phyloP scores from a whole-genome alignment of 2,329 filamentous ascomycete species.

The Exophiala viscosa region DNA sequence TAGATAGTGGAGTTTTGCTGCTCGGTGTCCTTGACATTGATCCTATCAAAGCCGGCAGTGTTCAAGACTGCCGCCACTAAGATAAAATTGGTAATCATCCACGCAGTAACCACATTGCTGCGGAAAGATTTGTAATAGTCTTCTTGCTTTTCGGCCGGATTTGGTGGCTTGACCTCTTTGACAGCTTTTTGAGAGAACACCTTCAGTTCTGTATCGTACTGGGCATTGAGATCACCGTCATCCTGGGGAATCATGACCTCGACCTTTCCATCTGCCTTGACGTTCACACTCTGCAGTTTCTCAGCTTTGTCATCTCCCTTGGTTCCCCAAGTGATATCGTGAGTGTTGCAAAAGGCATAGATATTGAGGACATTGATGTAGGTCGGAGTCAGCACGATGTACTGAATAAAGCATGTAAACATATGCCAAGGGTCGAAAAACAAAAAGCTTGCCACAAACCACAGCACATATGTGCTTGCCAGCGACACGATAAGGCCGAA shows the following conservation, averaged over 20 bases:
- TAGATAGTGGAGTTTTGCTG: constrained; percentile 67
- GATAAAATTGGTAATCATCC: constrained; percentile 95
- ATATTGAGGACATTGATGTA: constrained; percentile 99
- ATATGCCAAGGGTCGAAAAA: constrained; percentile 99
- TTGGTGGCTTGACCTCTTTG: constrained; percentile 54
- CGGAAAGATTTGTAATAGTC: constrained; percentile 98
- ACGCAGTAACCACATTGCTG: constrained; percentile 83
- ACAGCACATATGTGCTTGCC: constrained; percentile 87
- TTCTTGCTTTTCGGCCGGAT: constrained; percentile 76
- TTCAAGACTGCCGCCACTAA: constrained; percentile 82
- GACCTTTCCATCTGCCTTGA: constrained; percentile 92
- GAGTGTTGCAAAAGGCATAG: constrained; percentile 97
- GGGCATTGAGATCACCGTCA: constrained; percentile 88
- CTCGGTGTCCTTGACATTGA: constrained; percentile 44
- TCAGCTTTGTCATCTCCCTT: constrained; percentile 97
- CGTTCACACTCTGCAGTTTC: constrained; percentile 79
- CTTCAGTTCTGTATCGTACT: constrained; percentile 81
- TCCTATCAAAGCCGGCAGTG: constrained; percentile 72
- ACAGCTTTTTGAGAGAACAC: constrained; percentile 72
- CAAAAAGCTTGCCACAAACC: constrained; percentile 83
- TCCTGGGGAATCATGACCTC: constrained; percentile 82
- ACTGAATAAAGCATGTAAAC: constrained; percentile 90
- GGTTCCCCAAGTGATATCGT: constrained; percentile 96
- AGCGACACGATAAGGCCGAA: constrained; percentile 91
- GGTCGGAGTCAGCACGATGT: constrained; percentile 88